Percentiles rank a stretch among this genome's conserved stretches.
phyloP scores from a whole-genome alignment of 2,329 filamentous ascomycete species.

The Cercospora sp. region DNA sequence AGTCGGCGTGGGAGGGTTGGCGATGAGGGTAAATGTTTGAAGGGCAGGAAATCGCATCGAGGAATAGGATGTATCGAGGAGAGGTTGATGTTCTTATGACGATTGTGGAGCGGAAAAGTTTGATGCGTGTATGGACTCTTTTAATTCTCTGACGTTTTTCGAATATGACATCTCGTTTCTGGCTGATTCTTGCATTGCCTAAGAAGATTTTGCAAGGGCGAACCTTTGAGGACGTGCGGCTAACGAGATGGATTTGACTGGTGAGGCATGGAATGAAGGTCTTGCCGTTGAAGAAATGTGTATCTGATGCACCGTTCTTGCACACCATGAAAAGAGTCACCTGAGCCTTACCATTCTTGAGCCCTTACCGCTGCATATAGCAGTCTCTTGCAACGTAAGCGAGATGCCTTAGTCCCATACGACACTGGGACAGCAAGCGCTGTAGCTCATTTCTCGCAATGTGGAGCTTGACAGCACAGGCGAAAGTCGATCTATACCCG shows the following conservation, averaged over 20 bases:
- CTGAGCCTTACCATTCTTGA: background rate
- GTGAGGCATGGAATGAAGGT: background rate
- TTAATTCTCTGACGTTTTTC: background rate
- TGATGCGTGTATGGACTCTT: background rate
- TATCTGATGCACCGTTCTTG: background rate
- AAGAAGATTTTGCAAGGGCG: background rate
- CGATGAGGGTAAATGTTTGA: constrained; percentile 3
- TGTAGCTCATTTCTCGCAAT: background rate
- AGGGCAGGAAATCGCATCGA: too few relatives aligned
- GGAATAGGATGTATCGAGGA: too few relatives aligned
- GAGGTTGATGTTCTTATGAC: too few relatives aligned
- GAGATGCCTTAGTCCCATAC: background rate
- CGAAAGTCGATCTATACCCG: background rate
- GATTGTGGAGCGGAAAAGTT: background rate
- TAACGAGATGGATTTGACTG: background rate
- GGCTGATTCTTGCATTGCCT: background rate
- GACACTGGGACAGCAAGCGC: background rate
- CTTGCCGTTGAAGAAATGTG: background rate
- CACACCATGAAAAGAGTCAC: background rate
- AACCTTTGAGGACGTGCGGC: background rate
- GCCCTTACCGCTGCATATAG: background rate
- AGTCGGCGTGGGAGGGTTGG: background rate
- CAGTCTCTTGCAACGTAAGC: background rate
- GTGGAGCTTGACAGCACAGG: background rate
- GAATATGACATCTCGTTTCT: background rate